Evolutionary conservation across 257 asterid species (phyloP).

Genomic region (Eustoma russellianum): DNA sequence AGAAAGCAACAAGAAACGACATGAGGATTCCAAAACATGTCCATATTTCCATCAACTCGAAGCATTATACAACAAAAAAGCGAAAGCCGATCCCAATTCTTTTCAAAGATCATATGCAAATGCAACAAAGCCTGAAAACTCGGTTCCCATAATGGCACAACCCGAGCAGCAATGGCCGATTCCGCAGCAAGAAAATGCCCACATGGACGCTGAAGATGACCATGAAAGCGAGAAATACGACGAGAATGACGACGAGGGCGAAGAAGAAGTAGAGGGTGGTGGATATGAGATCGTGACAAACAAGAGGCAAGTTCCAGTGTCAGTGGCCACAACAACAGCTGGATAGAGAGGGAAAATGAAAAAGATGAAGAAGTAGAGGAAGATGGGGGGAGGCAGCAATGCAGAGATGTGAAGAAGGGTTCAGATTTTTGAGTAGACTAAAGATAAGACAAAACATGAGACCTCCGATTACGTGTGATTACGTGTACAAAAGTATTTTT

Average conservation of each 20-base stretch:
- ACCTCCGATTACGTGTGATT: no score
- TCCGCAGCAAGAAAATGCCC: slow-evolving; percentile 11
- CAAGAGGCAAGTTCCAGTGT: slow-evolving; percentile 26
- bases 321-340: slow-evolving; percentile 39
- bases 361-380: no score
- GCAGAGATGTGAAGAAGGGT: no score
- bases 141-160: slow-evolving; percentile 68
- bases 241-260: slow-evolving; percentile 23
- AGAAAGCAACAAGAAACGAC: slow-evolving; percentile 69
- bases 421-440: no score
- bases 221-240: slow-evolving; percentile 27
- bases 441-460: no score
- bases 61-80: slow-evolving; percentile 61
- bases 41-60: slow-evolving; percentile 87
- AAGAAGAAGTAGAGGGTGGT: slow-evolving; percentile 30
- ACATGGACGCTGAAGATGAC: slow-evolving; percentile 21
- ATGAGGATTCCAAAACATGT: slow-evolving; percentile 84
- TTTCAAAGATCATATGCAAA: slow-evolving; percentile 5
- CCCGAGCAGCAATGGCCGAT: slow-evolving; percentile 96
- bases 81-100: slow-evolving; percentile 14
- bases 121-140: slow-evolving; percentile 21
- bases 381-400: background rate
- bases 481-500: no score
- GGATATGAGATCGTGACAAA: slow-evolving; percentile 60
- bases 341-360: background rate